A percentile compares a stretch with the other conserved stretches of the same genome.
Evolutionary conservation across 306 rosid species (phyloP).

Genomic region (Fragaria vesca): DNA sequence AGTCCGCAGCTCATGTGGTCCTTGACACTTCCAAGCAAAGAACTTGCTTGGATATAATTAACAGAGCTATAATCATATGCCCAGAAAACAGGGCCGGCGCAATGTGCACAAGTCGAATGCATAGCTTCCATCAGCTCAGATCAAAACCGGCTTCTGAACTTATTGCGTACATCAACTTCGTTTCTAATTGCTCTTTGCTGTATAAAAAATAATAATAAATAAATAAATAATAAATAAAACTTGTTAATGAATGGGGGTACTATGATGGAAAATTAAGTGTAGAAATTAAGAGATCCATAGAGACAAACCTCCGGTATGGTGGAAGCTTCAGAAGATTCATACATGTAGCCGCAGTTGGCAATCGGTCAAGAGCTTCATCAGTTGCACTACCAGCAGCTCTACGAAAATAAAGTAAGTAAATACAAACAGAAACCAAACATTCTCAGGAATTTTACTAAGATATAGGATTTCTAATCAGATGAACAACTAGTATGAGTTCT

Average conservation of each 20-base stretch:
- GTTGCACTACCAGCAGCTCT: constrained; percentile 92
- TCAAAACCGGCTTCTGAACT: constrained; percentile 96
- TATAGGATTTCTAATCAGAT: not conserved
- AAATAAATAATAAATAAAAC: not conserved
- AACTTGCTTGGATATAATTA: constrained; percentile 1
- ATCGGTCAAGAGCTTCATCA: constrained; percentile 90
- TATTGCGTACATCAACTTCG: constrained; percentile 82
- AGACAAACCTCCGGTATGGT: constrained; percentile 84
- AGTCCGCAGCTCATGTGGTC: constrained; percentile 14
- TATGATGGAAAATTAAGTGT: not conserved
- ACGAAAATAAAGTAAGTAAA: constrained; percentile 3
- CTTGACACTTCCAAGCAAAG: constrained; percentile 9
- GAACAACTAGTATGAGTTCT: not conserved
- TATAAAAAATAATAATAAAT: constrained; percentile 6
- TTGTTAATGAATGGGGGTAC: not conserved
- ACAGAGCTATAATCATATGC: not conserved
- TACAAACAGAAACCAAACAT: not conserved
- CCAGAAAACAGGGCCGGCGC: not conserved
- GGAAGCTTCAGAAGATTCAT: constrained; percentile 99
- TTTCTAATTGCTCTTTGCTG: constrained; percentile 92
- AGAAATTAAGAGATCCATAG: not conserved
- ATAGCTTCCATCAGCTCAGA: constrained; percentile 57
- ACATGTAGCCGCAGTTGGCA: constrained; percentile 97
- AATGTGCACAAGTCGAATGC: constrained; percentile 10
- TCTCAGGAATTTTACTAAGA: not conserved